A percentile compares a stretch with the other conserved stretches of the same genome.
Evolutionary conservation across 257 asterid genomes (phyloP).

Genomic region (Anisodus acutangulus): DNA sequence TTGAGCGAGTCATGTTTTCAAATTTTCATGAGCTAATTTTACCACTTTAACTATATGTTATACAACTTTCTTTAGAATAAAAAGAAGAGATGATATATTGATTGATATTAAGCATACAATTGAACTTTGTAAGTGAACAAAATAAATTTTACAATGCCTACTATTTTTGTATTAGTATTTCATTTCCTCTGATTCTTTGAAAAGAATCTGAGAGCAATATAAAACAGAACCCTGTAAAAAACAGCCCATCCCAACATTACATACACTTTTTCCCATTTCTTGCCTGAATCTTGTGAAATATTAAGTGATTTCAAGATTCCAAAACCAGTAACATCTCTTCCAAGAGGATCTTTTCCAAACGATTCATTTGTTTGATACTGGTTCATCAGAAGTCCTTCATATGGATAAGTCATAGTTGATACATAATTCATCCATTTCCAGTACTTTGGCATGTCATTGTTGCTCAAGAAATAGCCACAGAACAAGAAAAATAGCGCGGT

Average conservation of each 20-base stretch:
- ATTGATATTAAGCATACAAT: background rate
- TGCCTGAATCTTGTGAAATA: slow-evolving; percentile 39
- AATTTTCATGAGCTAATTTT: background rate
- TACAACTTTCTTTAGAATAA: background rate
- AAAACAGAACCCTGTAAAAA: slow-evolving; percentile 66
- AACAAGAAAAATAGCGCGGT: slow-evolving; percentile 81
- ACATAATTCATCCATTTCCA: slow-evolving; percentile 91
- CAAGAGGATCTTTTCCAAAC: slow-evolving; percentile 47
- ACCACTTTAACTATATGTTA: background rate
- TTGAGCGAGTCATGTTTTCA: no score
- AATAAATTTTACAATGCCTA: slow-evolving; percentile 26
- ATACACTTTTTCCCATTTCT: slow-evolving; percentile 70
- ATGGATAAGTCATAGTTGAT: slow-evolving; percentile 84
- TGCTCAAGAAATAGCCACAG: slow-evolving; percentile 69
- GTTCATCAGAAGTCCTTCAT: slow-evolving; percentile 80
- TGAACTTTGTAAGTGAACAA: background rate
- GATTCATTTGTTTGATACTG: slow-evolving; percentile 52
- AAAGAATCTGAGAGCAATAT: slow-evolving; percentile 74
- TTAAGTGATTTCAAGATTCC: slow-evolving; percentile 56
- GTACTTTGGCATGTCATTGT: slow-evolving; percentile 58
- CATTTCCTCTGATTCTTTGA: slow-evolving; percentile 69
- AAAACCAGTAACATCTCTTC: slow-evolving; percentile 45
- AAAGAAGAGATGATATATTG: background rate
- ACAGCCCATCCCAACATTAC: slow-evolving; percentile 76
- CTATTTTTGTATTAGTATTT: slow-evolving; percentile 32